phyloP scores from a whole-genome alignment of 208 protist species.

The Crithidia bombi region DNA sequence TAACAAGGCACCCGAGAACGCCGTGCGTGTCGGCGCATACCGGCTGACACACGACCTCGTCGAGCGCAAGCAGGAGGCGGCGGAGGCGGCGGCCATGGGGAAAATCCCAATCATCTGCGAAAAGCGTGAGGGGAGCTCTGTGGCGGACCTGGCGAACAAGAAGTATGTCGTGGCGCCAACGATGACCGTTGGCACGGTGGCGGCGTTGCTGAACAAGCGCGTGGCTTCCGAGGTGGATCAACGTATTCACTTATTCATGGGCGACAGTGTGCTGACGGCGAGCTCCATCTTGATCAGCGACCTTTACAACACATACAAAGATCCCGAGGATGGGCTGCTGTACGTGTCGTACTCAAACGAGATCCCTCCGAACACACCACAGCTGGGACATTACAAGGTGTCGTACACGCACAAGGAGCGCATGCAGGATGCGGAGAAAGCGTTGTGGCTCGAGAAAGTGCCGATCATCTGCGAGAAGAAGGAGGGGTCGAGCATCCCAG shows the following conservation, averaged over 20 bases:
- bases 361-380: slow-evolving; percentile 40
- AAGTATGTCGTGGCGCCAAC: slow-evolving; percentile 30
- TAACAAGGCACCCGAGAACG: slow-evolving; percentile 63
- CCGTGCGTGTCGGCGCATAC: slow-evolving; percentile 36
- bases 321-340: slow-evolving; percentile 86
- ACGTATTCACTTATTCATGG: slow-evolving; percentile 36
- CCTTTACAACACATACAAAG: slow-evolving; percentile 87
- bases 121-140: slow-evolving; percentile 26
- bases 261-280: slow-evolving; percentile 40
- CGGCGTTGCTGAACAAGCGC: slow-evolving; percentile 27
- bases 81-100: slow-evolving; percentile 56
- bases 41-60: slow-evolving; percentile 47
- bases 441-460: slow-evolving; percentile 71
- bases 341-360: slow-evolving; percentile 79
- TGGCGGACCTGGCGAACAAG: slow-evolving; percentile 30
- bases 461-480: slow-evolving; percentile 93
- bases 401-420: slow-evolving; percentile 57
- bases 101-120: slow-evolving; percentile 93
- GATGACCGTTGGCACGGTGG: slow-evolving; percentile 30
- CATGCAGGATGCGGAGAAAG: slow-evolving; percentile 51
- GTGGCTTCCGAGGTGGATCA: slow-evolving; percentile 25
- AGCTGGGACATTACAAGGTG: slow-evolving; percentile 43
- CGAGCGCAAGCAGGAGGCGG: slow-evolving; percentile 52
- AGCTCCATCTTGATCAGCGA: slow-evolving; percentile 28
- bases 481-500: slow-evolving; percentile 68